Evolutionary conservation across 2,329 filamentous ascomycete genomes (phyloP), one percentile per base, ranked within the genome.

Genomic region (Aspergillus sp.): DNA sequence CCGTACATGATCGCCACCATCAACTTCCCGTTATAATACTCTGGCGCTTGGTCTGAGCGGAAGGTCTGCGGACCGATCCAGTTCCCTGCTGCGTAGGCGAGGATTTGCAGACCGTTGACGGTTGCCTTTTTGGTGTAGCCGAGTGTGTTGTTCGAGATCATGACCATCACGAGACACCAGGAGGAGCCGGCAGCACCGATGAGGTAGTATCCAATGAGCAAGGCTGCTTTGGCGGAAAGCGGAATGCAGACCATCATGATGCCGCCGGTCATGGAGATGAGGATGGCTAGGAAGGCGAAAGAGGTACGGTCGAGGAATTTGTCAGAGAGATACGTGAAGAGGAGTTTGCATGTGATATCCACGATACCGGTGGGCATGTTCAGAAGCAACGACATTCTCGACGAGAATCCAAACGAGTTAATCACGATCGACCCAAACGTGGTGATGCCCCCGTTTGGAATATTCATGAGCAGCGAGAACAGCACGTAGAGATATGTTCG

Each of bases 41-140:
- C 56, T 1, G 66, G 66, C 2, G 64, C 58, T 37, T 69, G 57
- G 7, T 51, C 50, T 9, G 58, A 48, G 12, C 57, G 55, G 49
- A 68, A 69, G 0, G 64, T 67, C 43, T 68, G 65, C 4, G 66
- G 65, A 1, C 66, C 66, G 27, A 69, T 66, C n/a, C 67, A 51
- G 44, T 68, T 69, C 2, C 65, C 66, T 0, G 60, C 59, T 7
- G 59, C 60, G 41, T 65, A 69, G 5, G 59, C 65, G n/a, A 70
- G 53, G 19, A 58, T 59, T 6, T 65, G 54, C 6, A 65, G 54
- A 36, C 56, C 58, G 40, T 57, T 62, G 1, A 61, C 52, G 6
- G 64, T 52, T 11, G 52, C 55, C 43, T 68, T 67, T 50, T 68
- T 68, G 13, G 64, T 66, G 40, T 59, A 48, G 5, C 57, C 57